Evolutionary conservation across 139 green algal genomes (phyloP).

Genomic region (Chlamydomonas sp.): DNA sequence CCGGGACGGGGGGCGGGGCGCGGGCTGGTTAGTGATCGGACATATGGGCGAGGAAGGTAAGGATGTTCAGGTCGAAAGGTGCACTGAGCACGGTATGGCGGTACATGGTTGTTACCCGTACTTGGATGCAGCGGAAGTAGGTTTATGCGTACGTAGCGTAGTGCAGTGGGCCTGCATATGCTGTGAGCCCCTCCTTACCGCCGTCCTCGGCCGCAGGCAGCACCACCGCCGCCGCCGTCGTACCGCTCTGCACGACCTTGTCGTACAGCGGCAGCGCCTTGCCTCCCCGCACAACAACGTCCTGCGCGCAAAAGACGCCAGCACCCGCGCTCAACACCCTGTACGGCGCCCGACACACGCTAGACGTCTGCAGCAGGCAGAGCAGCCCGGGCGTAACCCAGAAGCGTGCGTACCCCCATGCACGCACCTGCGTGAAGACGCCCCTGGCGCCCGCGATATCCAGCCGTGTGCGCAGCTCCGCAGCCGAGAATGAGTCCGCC

Average conservation of each 20-base stretch:
- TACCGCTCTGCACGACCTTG: slow-evolving; percentile 58
- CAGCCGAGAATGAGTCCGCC: slow-evolving; percentile 85
- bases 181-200: neutral
- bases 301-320: slow-evolving; percentile 51
- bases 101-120: too few species aligned
- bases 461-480: slow-evolving; percentile 80
- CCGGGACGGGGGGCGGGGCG: neutral
- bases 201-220: slow-evolving; percentile 46
- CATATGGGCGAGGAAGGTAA: neutral
- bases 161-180: neutral
- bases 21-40: neutral
- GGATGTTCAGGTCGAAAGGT: too few species aligned
- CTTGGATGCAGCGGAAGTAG: too few species aligned
- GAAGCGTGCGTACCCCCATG: neutral
- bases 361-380: neutral
- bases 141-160: slow-evolving; percentile 3
- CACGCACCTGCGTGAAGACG: slow-evolving; percentile 87
- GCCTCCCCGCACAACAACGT: slow-evolving; percentile 79
- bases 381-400: too few species aligned
- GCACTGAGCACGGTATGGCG: too few species aligned
- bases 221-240: slow-evolving; percentile 50
- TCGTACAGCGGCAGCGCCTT: slow-evolving; percentile 82
- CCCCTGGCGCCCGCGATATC: slow-evolving; percentile 69
- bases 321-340: neutral
- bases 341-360: neutral